A percentile compares a stretch with the other conserved stretches of the same genome.
Evolutionary conservation across 176 grass and related monocot genomes (phyloP).

Genomic region (Oryza glumipatula): DNA sequence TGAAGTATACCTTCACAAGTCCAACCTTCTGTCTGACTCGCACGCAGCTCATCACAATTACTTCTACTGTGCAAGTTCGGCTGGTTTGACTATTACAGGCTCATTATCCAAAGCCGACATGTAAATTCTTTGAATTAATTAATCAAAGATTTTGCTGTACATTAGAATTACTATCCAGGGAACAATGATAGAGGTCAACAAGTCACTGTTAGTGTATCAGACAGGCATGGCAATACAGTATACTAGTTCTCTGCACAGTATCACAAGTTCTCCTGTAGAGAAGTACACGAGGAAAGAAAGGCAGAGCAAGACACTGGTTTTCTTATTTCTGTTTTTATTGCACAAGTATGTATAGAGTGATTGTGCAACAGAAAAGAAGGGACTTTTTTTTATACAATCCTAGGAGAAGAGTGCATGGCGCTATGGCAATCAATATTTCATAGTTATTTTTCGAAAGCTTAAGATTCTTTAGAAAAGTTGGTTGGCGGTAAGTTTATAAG

Average conservation of each 20-base stretch:
- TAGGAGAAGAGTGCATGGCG: too few species aligned
- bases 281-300: background rate
- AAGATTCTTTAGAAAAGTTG: too few species aligned
- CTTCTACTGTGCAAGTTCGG: slow-evolving; percentile 2
- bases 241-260: background rate
- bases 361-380: too few species aligned
- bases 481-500: too few species aligned
- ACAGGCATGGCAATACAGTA: background rate
- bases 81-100: slow-evolving; percentile 36
- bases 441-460: too few species aligned
- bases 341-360: background rate
- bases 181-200: slow-evolving; percentile 21
- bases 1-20: background rate
- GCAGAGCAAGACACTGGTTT: background rate
- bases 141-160: background rate
- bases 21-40: slow-evolving; percentile 19
- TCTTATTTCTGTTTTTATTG: background rate
- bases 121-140: background rate
- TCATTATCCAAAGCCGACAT: slow-evolving; percentile 28
- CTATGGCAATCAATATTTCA: too few species aligned
- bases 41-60: slow-evolving; percentile 7
- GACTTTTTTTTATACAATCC: too few species aligned
- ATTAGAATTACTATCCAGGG: background rate
- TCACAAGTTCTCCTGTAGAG: background rate
- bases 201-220: background rate